A percentile compares a stretch with the other conserved stretches of the same genome.
Conservation (phyloP, 306 rosid genomes). For the Lotus japonicus region DNA sequence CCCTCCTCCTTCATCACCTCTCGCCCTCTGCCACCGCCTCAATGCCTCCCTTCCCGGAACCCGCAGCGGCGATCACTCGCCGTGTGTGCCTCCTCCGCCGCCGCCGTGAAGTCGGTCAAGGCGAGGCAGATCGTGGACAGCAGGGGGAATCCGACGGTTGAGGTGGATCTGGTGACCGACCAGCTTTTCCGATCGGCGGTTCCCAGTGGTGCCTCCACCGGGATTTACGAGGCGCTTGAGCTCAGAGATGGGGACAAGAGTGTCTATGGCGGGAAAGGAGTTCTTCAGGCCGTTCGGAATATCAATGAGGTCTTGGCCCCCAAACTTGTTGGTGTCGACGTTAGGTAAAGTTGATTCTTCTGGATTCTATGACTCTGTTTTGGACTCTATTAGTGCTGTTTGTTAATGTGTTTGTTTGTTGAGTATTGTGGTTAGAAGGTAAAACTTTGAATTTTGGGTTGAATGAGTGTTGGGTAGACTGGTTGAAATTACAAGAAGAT, state of each 20-base stretch:
- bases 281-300: constrained; percentile 73
- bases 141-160: constrained; percentile 94
- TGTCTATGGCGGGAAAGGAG: constrained; percentile 93
- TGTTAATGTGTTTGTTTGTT: background rate
- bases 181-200: constrained; percentile 89
- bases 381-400: background rate
- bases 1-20: constrained; percentile 34
- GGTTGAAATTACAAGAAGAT: background rate
- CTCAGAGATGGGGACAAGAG: constrained; percentile 81
- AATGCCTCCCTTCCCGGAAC: constrained; percentile 13
- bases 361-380: background rate
- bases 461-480: background rate
- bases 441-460: background rate
- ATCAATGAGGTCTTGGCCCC: constrained; percentile 76
- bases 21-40: constrained; percentile 20
- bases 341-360: constrained; percentile 42
- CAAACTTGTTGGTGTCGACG: constrained; percentile 78
- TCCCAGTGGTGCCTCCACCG: constrained; percentile 97
- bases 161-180: constrained; percentile 88
- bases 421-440: background rate
- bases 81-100: constrained; percentile 47
- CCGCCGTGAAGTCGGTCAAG: constrained; percentile 58
- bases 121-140: constrained; percentile 97
- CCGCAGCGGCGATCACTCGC: constrained; percentile 13
- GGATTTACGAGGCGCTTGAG: constrained; percentile 96